phyloP scores from a whole-genome alignment of 192 early-diverging fungal species.

The Phlyctochytrium planicorne region DNA sequence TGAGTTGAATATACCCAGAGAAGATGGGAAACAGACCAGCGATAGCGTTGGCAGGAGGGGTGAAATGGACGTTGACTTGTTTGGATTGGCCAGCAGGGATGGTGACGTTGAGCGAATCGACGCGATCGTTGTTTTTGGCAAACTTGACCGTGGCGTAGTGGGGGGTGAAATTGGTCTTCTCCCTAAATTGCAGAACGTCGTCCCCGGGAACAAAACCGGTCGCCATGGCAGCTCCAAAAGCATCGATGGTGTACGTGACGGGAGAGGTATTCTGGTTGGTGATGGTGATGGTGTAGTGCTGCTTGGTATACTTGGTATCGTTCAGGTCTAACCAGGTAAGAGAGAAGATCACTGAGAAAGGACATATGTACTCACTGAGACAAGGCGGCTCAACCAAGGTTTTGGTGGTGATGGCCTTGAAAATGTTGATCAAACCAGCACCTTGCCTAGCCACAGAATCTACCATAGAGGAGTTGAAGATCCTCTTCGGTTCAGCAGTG shows the following conservation, averaged over 20 bases:
- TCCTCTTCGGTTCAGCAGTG: conserved; percentile 1
- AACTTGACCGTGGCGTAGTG: not conserved
- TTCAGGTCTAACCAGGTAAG: conserved; percentile 24
- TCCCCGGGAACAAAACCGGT: conserved; percentile 1
- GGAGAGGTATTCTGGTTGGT: not conserved
- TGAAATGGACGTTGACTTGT: conserved; percentile 27
- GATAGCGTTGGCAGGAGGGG: conserved; percentile 17
- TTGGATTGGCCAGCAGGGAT: conserved; percentile 29
- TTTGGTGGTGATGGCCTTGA: conserved; percentile 35
- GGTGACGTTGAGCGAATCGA: conserved; percentile 8
- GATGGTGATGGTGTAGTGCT: conserved; percentile 4
- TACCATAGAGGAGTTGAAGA: conserved; percentile 21
- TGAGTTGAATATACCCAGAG: conserved; percentile 30
- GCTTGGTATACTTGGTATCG: conserved; percentile 6
- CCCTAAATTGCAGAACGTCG: not conserved
- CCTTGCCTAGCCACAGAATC: conserved; percentile 36
- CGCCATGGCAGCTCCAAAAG: not conserved
- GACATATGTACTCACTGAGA: conserved; percentile 9
- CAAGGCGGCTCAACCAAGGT: conserved; percentile 43
- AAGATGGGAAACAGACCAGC: conserved; percentile 27
- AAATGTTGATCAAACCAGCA: conserved; percentile 54
- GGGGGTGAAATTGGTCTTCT: not conserved
- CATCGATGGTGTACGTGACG: conserved; percentile 10
- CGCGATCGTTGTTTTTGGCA: not conserved
- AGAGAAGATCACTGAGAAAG: not conserved